Percentiles rank a stretch among this genome's conserved stretches.
These are phyloP conservation scores for Candolleomyces aberdarensis DNA, from an alignment of 768 basidiomycete species.

Conservation along the genomic window DNA sequence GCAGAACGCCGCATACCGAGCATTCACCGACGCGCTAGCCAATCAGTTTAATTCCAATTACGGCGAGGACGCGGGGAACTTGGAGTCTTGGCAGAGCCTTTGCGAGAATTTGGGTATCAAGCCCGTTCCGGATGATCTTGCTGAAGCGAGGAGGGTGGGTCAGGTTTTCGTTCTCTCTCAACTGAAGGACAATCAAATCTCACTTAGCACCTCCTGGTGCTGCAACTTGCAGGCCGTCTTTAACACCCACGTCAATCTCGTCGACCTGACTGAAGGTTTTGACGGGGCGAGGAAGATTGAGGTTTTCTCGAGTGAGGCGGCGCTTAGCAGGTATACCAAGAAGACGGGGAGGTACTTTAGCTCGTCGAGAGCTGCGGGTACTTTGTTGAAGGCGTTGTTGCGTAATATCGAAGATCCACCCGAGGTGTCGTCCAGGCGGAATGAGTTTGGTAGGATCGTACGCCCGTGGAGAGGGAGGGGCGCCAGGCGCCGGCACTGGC, in stretches of 20 bases:
- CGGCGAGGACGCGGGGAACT: slow-evolving; percentile 24
- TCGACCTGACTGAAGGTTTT: slow-evolving; percentile 10
- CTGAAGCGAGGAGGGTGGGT: not conserved
- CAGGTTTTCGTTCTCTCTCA: not conserved
- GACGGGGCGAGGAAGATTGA: not conserved
- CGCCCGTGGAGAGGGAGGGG: not conserved
- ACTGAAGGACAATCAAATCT: too few species aligned
- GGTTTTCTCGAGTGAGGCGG: slow-evolving; percentile 1
- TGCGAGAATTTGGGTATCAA: not conserved
- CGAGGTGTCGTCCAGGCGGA: not conserved
- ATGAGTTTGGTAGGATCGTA: not conserved
- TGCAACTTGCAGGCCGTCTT: not conserved
- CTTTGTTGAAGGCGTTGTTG: slow-evolving; percentile 8
- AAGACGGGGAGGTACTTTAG: not conserved
- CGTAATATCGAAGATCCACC: slow-evolving; percentile 2
- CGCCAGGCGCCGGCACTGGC: not conserved
- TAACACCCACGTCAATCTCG: slow-evolving; percentile 8
- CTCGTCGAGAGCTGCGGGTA: not conserved
- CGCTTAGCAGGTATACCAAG: slow-evolving; percentile 9
- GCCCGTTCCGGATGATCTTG: not conserved
- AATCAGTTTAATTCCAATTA: slow-evolving; percentile 24
- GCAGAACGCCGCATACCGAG: not conserved
- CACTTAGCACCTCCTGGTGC: too few species aligned
- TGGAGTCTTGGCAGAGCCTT: slow-evolving; percentile 19
- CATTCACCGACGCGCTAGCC: slow-evolving; percentile 22